These are phyloP conservation scores for Pseudotulostoma volvatum DNA, from an alignment of 495 filamentous ascomycete species.

Conservation along the genomic window DNA sequence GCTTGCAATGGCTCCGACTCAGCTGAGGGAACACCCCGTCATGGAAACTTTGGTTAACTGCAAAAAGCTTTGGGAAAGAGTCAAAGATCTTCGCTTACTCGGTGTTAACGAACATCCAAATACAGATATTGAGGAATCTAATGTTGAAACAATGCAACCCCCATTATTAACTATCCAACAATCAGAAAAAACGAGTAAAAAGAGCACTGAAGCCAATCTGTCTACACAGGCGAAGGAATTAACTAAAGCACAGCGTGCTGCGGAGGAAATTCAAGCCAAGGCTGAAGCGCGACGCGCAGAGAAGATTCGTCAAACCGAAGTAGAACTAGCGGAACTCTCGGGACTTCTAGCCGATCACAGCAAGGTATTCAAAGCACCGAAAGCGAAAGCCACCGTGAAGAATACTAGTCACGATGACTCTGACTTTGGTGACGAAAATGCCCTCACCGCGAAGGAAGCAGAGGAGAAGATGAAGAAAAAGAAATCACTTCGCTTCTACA, in stretches of 20 bases:
- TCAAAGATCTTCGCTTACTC: conserved; percentile 35
- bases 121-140: neutral
- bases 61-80: conserved; percentile 61
- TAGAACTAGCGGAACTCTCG: conserved; percentile 54
- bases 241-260: conserved; percentile 33
- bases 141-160: too few species aligned
- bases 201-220: conserved; percentile 11
- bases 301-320: conserved; percentile 38
- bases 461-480: conserved; percentile 74
- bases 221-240: conserved; percentile 26
- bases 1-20: conserved; percentile 42
- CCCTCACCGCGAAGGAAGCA: conserved; percentile 44
- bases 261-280: conserved; percentile 34
- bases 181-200: conserved; percentile 13
- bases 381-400: conserved; percentile 17
- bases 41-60: conserved; percentile 74
- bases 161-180: conserved; percentile 4
- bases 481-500: conserved; percentile 88
- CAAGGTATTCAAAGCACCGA: conserved; percentile 20
- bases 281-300: conserved; percentile 39
- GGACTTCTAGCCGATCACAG: conserved; percentile 20
- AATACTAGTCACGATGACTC: conserved; percentile 29
- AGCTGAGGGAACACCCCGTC: conserved; percentile 72
- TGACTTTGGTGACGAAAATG: conserved; percentile 52
- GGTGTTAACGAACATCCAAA: conserved; percentile 10